Evolutionary conservation across 1,284 basidiomycete species (phyloP), one percentile per base, ranked within the genome.

Genomic region (Sporisorium graminicola): DNA sequence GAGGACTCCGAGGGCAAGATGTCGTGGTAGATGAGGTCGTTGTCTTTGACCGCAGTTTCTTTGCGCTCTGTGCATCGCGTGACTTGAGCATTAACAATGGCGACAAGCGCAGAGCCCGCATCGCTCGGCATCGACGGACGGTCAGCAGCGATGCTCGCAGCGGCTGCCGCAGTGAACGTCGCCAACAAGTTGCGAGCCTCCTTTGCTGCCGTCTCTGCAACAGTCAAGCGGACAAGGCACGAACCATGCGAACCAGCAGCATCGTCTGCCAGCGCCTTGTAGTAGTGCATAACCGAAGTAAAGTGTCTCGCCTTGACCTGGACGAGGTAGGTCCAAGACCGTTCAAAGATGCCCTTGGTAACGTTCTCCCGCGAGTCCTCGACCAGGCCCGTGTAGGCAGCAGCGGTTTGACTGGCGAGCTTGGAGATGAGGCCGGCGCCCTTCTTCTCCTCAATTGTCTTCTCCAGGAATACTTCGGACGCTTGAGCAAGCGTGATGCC

Each of bases 11-110:
- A 88, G 0, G 95, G 94, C 0, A 95, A 87, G 61, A 96, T 90
- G n/a, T 94, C 94, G 84, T 99, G 95, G 87, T 99, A 99, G 78
- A 99, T 97, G 51, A 99, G 90, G 83, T 99, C 96, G 86, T 99
- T 99, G 87, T 98, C 95, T 65, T 92, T 91, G 63, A 91, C 89
- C 0, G 93, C 93, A 62, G 93, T 91, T 56, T 87, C 88, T 84
- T 91, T 92, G 62, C 90, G 90, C 77, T 96, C 94, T 0, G 89
- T 88, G 78, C 92, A 92, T 29, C 95, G 87, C 1, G 92, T 90
- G 8, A 92, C 88, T 73, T 96, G 94, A 0, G 92, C 89, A 84
- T 95, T 95, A 24, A 92, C 91, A 51, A 95, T 90, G 64, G 95
- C 94, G 22, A 89, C 87, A 40, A 98, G 89, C 26, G 92, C 90